phyloP scores from a whole-genome alignment of 441 rosid species.

The Cnidoscolus chayamansa region DNA sequence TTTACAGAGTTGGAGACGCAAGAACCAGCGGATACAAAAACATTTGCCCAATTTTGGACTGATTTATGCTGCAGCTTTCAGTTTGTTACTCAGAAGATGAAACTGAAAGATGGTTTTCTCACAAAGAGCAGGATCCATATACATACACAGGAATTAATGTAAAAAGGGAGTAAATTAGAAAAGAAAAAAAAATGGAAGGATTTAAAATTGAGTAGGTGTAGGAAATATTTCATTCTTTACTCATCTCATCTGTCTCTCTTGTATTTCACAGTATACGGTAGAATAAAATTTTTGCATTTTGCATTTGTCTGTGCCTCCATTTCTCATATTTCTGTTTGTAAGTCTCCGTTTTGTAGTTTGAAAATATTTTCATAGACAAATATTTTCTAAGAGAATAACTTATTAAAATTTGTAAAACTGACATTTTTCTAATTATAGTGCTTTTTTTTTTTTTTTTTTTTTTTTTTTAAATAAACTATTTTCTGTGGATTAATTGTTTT shows the following conservation, averaged over 20 bases:
- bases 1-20: slow-evolving; percentile 21
- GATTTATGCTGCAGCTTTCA: slow-evolving; percentile 28
- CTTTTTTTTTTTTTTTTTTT: no score
- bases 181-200: slow-evolving; percentile 4
- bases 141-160: slow-evolving; percentile 33
- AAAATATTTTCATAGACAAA: no score
- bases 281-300: slow-evolving; percentile 4
- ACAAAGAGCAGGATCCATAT: slow-evolving; percentile 24
- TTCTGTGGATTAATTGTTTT: no score
- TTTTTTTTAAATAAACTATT: no score
- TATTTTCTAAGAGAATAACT: no score
- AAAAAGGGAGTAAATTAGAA: slow-evolving; percentile 23
- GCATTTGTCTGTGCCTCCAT: neutral
- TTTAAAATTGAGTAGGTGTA: slow-evolving; percentile 33
- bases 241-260: slow-evolving; percentile 15
- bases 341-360: no score
- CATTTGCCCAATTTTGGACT: slow-evolving; percentile 26
- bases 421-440: no score
- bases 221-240: slow-evolving; percentile 43
- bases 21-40: slow-evolving; percentile 13
- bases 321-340: neutral
- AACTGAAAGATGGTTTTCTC: slow-evolving; percentile 17
- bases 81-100: slow-evolving; percentile 22
- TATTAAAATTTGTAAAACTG: no score
- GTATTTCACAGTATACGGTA: neutral